Evolutionary conservation across 371 early-diverging fungal species (phyloP), one percentile per base, ranked within the genome.

Genomic region (Dipsacomyces acuminosporus): DNA sequence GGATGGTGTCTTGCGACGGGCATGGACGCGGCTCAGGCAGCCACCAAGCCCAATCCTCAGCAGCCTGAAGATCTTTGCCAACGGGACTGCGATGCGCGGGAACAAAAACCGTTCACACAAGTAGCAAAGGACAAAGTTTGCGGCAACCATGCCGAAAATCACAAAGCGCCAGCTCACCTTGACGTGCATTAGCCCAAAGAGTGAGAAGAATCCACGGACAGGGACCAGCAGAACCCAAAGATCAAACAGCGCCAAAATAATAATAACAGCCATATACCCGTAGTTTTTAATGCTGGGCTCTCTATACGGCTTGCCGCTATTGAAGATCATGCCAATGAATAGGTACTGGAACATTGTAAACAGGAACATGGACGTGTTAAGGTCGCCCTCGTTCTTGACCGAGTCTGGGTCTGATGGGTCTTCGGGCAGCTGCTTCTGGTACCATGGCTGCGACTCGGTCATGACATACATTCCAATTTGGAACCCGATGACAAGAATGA

Each of bases 301-400:
- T 35, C 96, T 83, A 57, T 92, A 96, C 2, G 97, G 99, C 17
- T 90, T 90, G 0, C 99, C 99, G n/a, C 88, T 90, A 66, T 87
- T 91, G 59, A 94, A 93, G 2, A 93, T 89, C 11, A 87, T 76
- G 3, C 93, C 96, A 18, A 86, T 81, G 23, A 85, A 75, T 26
- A 96, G 69, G 73, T 98, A 98, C 75, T 94, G 96, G 72, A 85
- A 97, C 48, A 85, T 80, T 8, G 92, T 87, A 11, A 94, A 41
- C 49, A 92, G 60, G 64, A 92, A 98, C 44, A 98, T 75, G 0
- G 79, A 80, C 5, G 95, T 89, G 71, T 93, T 93, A 61, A 86
- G 74, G 13, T 82, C 82, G 13, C 82, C 82, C 34, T 88, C 82
- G 2, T 85, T 80, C 17, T 54, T 59, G 0, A 86, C 82, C 24